Evolutionary conservation across 2,329 filamentous ascomycete genomes (phyloP).

Genomic region (Rhinocladiella mackenziei): DNA sequence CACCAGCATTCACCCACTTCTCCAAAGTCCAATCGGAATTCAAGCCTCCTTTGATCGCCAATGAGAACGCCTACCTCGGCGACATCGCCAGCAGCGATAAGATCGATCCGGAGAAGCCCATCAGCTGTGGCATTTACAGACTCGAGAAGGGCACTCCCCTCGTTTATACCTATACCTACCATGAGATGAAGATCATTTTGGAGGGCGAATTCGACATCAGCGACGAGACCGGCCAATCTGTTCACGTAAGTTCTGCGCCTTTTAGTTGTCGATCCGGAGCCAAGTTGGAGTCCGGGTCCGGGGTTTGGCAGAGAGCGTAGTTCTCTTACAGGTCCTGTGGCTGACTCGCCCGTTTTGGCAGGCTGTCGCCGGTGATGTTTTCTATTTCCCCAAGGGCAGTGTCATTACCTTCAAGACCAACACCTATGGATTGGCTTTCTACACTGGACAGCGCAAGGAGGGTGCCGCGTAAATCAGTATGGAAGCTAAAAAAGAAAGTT

Average conservation of each 20-base stretch:
- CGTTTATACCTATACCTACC: constrained; percentile 65
- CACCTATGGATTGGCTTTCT: constrained; percentile 62
- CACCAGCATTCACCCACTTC: constrained; percentile 45
- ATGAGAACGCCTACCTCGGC: constrained; percentile 64
- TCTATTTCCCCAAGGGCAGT: constrained; percentile 63
- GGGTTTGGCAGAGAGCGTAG: too few species aligned
- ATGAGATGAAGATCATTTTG: constrained; percentile 71
- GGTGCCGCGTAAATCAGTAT: constrained; percentile 28
- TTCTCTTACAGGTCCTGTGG: too few species aligned
- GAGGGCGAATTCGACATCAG: constrained; percentile 63
- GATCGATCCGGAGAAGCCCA: constrained; percentile 55
- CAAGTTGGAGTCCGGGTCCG: too few species aligned
- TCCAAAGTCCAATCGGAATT: constrained; percentile 56
- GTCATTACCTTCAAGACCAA: constrained; percentile 64
- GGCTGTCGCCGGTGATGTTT: constrained; percentile 61
- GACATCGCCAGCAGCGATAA: constrained; percentile 58
- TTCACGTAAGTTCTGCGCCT: constrained; percentile 15
- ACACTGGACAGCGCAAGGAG: constrained; percentile 32
- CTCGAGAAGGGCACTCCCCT: constrained; percentile 64
- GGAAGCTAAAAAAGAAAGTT: background rate
- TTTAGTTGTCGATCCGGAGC: too few species aligned
- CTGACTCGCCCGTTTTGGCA: constrained; percentile 31
- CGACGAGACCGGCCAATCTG: constrained; percentile 55
- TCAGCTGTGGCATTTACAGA: constrained; percentile 63
- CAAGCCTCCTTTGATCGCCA: constrained; percentile 62